Percentiles rank a stretch among this genome's conserved stretches.
Evolutionary conservation across 1,284 basidiomycete species (phyloP).

Genomic region (Rhodotorula sp.): DNA sequence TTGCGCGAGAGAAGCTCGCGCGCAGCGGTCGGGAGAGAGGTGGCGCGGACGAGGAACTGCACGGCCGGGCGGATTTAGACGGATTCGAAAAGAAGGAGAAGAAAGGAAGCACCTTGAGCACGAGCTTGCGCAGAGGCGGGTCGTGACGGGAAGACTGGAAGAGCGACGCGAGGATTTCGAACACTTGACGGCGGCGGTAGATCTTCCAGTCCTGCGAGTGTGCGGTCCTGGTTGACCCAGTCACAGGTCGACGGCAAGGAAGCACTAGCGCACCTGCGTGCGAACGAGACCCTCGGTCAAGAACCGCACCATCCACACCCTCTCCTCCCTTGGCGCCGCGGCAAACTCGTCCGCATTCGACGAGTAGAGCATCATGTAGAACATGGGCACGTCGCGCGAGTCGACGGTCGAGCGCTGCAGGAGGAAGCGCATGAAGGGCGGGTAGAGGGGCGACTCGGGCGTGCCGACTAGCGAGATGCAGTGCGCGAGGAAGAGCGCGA

Average conservation of each 20-base stretch:
- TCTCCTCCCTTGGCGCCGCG: slow-evolving; percentile 29
- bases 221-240: too few species aligned
- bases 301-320: slow-evolving; percentile 36
- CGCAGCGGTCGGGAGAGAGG: slow-evolving; percentile 32
- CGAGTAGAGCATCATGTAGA: slow-evolving; percentile 37
- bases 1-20: slow-evolving; percentile 46
- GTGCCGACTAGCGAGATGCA: slow-evolving; percentile 28
- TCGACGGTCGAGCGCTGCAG: slow-evolving; percentile 40
- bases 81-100: too few species aligned
- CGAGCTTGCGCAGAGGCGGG: slow-evolving; percentile 23
- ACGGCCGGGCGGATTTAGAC: neutral
- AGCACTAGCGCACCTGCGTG: slow-evolving; percentile 35
- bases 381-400: slow-evolving; percentile 41
- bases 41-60: slow-evolving; percentile 38
- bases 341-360: slow-evolving; percentile 35
- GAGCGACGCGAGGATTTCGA: slow-evolving; percentile 39
- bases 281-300: slow-evolving; percentile 37
- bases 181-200: slow-evolving; percentile 38
- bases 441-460: slow-evolving; percentile 38
- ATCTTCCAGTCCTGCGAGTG: slow-evolving; percentile 40
- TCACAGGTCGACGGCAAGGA: too few species aligned
- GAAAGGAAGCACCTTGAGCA: slow-evolving; percentile 26
- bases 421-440: slow-evolving; percentile 36
- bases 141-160: slow-evolving; percentile 34
- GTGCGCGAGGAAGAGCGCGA: slow-evolving; percentile 42